Base-by-base conservation (phyloP, 1,284 basidiomycete genomes). In the Xerocomus minutiporus region DNA sequence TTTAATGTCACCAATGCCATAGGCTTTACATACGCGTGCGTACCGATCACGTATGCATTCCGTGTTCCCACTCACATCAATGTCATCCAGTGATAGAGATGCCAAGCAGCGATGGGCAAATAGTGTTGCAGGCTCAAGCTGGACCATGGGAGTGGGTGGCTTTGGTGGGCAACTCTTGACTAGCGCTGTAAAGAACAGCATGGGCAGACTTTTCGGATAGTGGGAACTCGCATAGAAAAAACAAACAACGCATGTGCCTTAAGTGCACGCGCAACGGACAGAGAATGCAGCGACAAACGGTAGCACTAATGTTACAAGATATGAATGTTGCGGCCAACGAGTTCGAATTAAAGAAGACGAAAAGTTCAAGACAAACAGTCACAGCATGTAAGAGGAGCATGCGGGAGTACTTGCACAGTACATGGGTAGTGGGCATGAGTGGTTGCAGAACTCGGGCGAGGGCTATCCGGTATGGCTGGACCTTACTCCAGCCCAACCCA, bases 1-100 rank as follows among this genome's bases (percentile, higher is more conserved):
- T 95, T 96, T 80, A 95, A 95, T 70, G 66, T 93, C 51, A 93
- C 91, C 32, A 97, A 97, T 62, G 88, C 86, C 23, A 76, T 97
- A 53, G 94, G 93, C 8, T 96, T 95, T 74, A 95, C 92, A 56
- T 95, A 91, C 66, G 93, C 88, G 86, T 88, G 69, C 64, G 86
- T 76, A 35, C 48, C 28, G 40, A 52, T 62, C 56, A 23, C 26
- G 4, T 47, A 48, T 45, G 12, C 20, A 12, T 50, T 12, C 42
- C 51, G 48, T 23, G 53, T 35, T 54, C 52, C 41, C 7, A 3
- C 49, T 60, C 44, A 67, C 35, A 40, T 17, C 15, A 15, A 36
- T 35, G 36, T 7, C 32, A 40, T 53, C 8, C 64, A 93, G 92
- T 29, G 92, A 96, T 67, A 82, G 91, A 49, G 92, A 96, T 62